Evolutionary conservation across 1,139 yeast species (phyloP), one percentile per base, ranked within the genome.

Genomic region (Protomyces arabidopsidicola): DNA sequence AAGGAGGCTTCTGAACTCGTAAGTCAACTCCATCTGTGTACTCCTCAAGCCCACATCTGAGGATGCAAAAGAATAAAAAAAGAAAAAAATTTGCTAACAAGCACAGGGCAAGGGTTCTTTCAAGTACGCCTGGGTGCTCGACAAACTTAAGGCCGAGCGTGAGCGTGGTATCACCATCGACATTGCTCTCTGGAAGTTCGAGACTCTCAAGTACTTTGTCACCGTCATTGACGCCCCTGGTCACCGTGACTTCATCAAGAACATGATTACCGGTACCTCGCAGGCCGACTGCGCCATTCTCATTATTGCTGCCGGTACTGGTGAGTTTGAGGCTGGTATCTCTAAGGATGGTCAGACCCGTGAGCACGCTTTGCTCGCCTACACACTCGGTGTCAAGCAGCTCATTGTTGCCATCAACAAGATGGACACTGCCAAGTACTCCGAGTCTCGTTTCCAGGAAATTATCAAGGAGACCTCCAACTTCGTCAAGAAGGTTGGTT

Each of bases 101-200:
- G 14, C n/a, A 31, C 52, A 45, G 55, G 96, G 96, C 81, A 89
- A 88, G 87, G 96, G 96, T 85, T 89, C 96, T 79, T 89, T 89
- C 95, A 89, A 89, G 86, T 89, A 89, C 91, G 96, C 96, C 78
- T 89, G 96, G 96, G 96, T 89, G 76, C 84, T 89, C 77, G 96
- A 89, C 84, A 89, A 89, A 82, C 83, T 89, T 76, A 88, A 88
- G 90, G 95, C 95, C 77, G 96, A 88, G 84, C 87, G 95, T 83
- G 95, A 88, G 82, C 88, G 95, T 85, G 95, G 96, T 88, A 88
- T 88, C 88, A 88, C 95, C 79, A 88, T 88, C 75, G 95, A 88
- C 80, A 88, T 88, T 75, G 95, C 95, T 81, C 85, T 88, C 79
- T 88, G 95, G 95, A 88, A 88, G 83, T 88, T 88, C 88, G 95